A percentile compares a stretch with the other conserved stretches of the same genome.
Evolutionary conservation across 2,329 filamentous ascomycete species (phyloP).

Genomic region (Neocatenulostroma microsporum): DNA sequence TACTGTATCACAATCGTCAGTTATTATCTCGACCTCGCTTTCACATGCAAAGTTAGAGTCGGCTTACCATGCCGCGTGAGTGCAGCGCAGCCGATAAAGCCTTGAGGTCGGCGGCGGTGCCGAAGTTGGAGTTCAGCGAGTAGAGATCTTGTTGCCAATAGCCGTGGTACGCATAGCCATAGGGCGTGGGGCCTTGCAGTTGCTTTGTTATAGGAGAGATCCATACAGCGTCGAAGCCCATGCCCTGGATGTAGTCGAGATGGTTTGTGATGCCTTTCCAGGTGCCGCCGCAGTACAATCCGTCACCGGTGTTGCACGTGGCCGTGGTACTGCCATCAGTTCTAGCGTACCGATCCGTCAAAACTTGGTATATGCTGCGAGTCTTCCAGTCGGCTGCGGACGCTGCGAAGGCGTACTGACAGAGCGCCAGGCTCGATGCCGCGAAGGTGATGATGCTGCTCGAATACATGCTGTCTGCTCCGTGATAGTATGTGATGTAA

Average conservation of each 20-base stretch:
- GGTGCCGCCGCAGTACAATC: slow-evolving; percentile 53
- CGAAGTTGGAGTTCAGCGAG: slow-evolving; percentile 31
- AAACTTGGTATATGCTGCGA: slow-evolving; percentile 36
- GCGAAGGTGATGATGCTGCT: slow-evolving; percentile 6
- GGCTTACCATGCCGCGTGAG: slow-evolving; percentile 29
- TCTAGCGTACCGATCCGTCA: slow-evolving; percentile 37
- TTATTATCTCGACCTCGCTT: too few species aligned
- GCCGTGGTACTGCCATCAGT: slow-evolving; percentile 34
- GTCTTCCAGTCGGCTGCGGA: slow-evolving; percentile 30
- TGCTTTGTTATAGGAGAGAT: slow-evolving; percentile 51
- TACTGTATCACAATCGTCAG: slow-evolving; percentile 38
- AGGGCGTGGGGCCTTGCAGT: slow-evolving; percentile 31
- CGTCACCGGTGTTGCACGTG: slow-evolving; percentile 28
- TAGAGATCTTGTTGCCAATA: slow-evolving; percentile 49
- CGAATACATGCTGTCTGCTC: slow-evolving; percentile 6
- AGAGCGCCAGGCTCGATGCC: slow-evolving; percentile 17
- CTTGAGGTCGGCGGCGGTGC: slow-evolving; percentile 30
- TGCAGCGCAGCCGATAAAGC: slow-evolving; percentile 30
- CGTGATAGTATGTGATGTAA: too few species aligned
- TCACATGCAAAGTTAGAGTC: neutral
- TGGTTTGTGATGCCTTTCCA: slow-evolving; percentile 52
- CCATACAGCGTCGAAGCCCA: slow-evolving; percentile 34
- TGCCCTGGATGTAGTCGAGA: slow-evolving; percentile 54
- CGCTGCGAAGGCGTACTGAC: slow-evolving; percentile 17
- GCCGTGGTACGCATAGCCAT: slow-evolving; percentile 46